Conservation (phyloP, 495 filamentous ascomycete genomes). For the Penicillium waksmanii region DNA sequence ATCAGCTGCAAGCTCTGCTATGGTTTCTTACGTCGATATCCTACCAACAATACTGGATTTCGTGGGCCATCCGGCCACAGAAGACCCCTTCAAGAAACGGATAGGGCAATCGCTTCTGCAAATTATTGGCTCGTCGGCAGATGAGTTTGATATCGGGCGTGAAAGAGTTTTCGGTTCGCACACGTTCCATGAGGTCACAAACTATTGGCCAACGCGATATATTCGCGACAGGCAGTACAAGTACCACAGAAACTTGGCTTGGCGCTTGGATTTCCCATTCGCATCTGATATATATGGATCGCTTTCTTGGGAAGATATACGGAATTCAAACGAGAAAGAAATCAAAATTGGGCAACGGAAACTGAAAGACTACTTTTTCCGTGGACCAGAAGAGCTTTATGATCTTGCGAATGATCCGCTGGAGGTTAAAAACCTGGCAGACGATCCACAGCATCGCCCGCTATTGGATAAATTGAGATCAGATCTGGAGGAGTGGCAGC, state of each 20-base stretch:
- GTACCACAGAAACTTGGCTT: constrained; percentile 49
- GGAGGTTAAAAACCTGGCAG: constrained; percentile 41
- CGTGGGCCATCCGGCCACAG: constrained; percentile 17
- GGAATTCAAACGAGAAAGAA: constrained; percentile 19
- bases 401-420: constrained; percentile 45
- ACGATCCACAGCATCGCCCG: constrained; percentile 21
- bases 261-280: constrained; percentile 47
- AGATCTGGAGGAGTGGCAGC: constrained; percentile 43
- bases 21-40: constrained; percentile 47
- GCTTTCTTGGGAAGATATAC: constrained; percentile 43
- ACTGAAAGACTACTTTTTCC: constrained; percentile 43
- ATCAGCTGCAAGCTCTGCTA: constrained; percentile 37
- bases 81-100: constrained; percentile 6
- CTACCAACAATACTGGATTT: constrained; percentile 46
- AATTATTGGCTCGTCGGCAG: constrained; percentile 23
- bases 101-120: constrained; percentile 40
- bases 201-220: constrained; percentile 49
- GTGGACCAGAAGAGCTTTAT: constrained; percentile 46
- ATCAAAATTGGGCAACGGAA: constrained; percentile 39
- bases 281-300: constrained; percentile 46
- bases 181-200: constrained; percentile 49
- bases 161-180: constrained; percentile 47
- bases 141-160: constrained; percentile 15
- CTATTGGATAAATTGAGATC: constrained; percentile 30
- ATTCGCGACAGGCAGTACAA: constrained; percentile 40